Evolutionary conservation across 164 flowering plant genomes (phyloP), one percentile per base, ranked within the genome.

Genomic region (Piper betle): DNA sequence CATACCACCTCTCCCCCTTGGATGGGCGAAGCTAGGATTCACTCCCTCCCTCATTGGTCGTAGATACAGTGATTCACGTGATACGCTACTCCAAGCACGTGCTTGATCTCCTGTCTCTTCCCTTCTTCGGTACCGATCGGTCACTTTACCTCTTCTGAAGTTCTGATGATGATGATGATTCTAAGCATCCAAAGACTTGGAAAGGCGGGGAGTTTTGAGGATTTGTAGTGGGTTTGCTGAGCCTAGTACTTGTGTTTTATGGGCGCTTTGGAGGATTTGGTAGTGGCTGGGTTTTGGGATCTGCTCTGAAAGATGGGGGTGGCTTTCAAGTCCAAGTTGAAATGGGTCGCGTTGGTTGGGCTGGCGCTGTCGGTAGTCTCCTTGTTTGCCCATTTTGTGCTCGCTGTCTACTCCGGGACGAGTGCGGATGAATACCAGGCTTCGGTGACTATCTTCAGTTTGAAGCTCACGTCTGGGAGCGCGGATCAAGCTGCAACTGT

Each of bases 271-370:
- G 10, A 16, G 37, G 5, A 2, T 61, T 38, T 16, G 16, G 18
- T 61, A 16, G 4, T 61, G 48, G 33, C 20, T 61, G 50, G 9
- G 50, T 54, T 54, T 54, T 39, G 20, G 16, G 48, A 9, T 39
- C 39, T 58, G 46, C 60, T 46, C 4, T 58, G 60, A 60, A 60
- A 37, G 57, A 62, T 39, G 56, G 58, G 25, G 59, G 53, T 80
- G 82, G 69, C 79, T 37, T 59, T 82, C 43, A 88, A 78, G 74
- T 87, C 96, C 3, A 83, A 62, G 69, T 66, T 88, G 76, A 93
- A 84, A 76, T 84, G 90, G 88, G 77, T 84, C 64, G 97, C 81
- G 55, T 72, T 93, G 39, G 57, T 82, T 66, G 96, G 97, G 8
- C 76, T 93, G 19, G 77, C 82, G 54, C 80, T 93, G 15, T 82